Evolutionary conservation across 2,329 filamentous ascomycete species (phyloP).

Genomic region (Fusarium nodosum): DNA sequence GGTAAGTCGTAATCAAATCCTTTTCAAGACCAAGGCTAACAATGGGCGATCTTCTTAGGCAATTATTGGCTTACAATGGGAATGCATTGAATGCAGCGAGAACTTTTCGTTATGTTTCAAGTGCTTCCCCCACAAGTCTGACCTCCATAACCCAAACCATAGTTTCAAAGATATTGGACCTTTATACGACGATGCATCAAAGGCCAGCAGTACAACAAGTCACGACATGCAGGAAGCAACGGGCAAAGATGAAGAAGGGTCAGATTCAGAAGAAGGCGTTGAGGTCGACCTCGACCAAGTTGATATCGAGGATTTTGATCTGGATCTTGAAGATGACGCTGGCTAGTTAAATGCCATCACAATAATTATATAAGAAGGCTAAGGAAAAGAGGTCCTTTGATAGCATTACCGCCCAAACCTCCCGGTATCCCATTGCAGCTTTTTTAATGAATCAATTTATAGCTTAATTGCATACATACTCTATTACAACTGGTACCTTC

Average conservation of each 20-base stretch:
- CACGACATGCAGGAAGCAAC: not conserved
- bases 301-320: not conserved
- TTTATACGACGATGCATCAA: not conserved
- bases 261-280: not conserved
- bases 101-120: slow-evolving; percentile 2
- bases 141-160: not conserved
- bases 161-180: not conserved
- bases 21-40: not conserved
- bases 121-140: not conserved
- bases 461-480: too few relatives aligned
- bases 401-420: too few relatives aligned
- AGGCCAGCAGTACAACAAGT: not conserved
- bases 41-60: accelerated
- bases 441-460: too few relatives aligned
- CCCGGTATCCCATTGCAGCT: too few relatives aligned
- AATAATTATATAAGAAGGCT: not conserved
- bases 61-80: not conserved
- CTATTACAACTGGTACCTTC: too few relatives aligned
- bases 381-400: too few relatives aligned
- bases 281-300: not conserved
- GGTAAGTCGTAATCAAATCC: not conserved
- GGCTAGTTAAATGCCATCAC: not conserved
- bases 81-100: not conserved
- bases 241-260: not conserved
- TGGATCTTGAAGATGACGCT: not conserved